Evolutionary conservation across 768 basidiomycete species (phyloP).

Genomic region (Tylopilus vinaceipallidus): DNA sequence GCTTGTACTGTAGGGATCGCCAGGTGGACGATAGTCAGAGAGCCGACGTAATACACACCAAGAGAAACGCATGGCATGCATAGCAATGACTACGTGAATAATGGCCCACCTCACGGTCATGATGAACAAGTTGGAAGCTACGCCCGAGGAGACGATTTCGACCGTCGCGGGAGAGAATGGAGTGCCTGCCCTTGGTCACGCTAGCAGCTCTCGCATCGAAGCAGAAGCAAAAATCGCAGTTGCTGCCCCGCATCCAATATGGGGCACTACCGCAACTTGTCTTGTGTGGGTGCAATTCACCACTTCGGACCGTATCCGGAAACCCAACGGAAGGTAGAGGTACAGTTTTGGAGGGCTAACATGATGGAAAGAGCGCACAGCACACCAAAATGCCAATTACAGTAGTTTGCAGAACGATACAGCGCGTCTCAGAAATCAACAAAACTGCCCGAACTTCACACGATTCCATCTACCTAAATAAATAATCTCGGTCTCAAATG

Average conservation of each 20-base stretch:
- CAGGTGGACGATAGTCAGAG: neutral
- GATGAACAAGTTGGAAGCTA: too few species aligned
- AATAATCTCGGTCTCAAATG: too few species aligned
- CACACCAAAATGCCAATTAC: neutral
- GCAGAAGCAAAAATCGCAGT: neutral
- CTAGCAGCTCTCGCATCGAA: neutral
- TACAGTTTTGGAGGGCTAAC: neutral
- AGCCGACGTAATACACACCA: neutral
- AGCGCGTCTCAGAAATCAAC: too few species aligned
- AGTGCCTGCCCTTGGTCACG: too few species aligned
- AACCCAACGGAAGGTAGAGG: neutral
- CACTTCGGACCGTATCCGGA: neutral
- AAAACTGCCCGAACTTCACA: too few species aligned
- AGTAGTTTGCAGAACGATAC: too few species aligned
- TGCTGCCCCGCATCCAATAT: neutral
- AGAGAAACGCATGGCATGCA: neutral
- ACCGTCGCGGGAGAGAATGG: too few species aligned
- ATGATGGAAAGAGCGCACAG: neutral
- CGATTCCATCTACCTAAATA: too few species aligned
- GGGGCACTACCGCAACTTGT: neutral
- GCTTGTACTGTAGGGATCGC: neutral
- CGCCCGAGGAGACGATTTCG: too few species aligned
- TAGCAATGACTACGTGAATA: too few species aligned
- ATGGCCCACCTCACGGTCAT: too few species aligned
- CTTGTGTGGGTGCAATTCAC: neutral